A percentile compares a stretch with the other conserved stretches of the same genome.
Evolutionary conservation across 768 basidiomycete species (phyloP).

Genomic region (Kwoniella heveanensis): DNA sequence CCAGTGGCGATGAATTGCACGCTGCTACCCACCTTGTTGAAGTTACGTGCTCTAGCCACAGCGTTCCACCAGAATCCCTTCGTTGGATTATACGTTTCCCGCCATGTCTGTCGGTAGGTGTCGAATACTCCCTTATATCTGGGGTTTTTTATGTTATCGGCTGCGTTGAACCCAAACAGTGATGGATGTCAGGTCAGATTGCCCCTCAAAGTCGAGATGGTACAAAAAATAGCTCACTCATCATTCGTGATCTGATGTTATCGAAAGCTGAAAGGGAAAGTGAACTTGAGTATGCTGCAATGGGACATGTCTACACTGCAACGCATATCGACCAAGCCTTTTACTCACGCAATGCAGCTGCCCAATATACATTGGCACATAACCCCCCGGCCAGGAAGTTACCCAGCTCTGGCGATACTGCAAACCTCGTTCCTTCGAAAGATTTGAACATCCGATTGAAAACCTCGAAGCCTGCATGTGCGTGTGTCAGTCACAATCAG

Average conservation of each 20-base stretch:
- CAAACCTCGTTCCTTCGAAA: slow-evolving; percentile 65
- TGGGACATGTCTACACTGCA: too few species aligned
- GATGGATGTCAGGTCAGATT: too few species aligned
- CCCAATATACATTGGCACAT: slow-evolving; percentile 51
- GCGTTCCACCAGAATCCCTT: slow-evolving; percentile 38
- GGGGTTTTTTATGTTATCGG: slow-evolving; percentile 48
- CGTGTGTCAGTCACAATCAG: too few species aligned
- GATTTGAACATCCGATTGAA: slow-evolving; percentile 66
- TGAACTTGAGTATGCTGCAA: too few species aligned
- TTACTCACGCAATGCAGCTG: slow-evolving; percentile 38
- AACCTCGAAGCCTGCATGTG: slow-evolving; percentile 58
- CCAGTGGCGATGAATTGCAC: too few species aligned
- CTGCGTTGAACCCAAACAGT: slow-evolving; percentile 17
- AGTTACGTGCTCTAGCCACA: slow-evolving; percentile 38
- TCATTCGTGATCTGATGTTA: slow-evolving; percentile 69
- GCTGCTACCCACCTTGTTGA: slow-evolving; percentile 46
- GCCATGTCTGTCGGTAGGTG: slow-evolving; percentile 63
- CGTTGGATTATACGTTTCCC: slow-evolving; percentile 59
- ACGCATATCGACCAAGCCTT: too few species aligned
- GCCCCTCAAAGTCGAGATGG: too few species aligned
- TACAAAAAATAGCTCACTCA: slow-evolving; percentile 58
- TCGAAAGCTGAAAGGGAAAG: slow-evolving; percentile 61
- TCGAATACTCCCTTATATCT: slow-evolving; percentile 60
- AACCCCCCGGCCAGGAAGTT: slow-evolving; percentile 57
- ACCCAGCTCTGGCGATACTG: slow-evolving; percentile 56